These are phyloP conservation scores for Hansfordia pulvinata DNA, from an alignment of 2,329 filamentous ascomycete genomes.

Conservation along the genomic window DNA sequence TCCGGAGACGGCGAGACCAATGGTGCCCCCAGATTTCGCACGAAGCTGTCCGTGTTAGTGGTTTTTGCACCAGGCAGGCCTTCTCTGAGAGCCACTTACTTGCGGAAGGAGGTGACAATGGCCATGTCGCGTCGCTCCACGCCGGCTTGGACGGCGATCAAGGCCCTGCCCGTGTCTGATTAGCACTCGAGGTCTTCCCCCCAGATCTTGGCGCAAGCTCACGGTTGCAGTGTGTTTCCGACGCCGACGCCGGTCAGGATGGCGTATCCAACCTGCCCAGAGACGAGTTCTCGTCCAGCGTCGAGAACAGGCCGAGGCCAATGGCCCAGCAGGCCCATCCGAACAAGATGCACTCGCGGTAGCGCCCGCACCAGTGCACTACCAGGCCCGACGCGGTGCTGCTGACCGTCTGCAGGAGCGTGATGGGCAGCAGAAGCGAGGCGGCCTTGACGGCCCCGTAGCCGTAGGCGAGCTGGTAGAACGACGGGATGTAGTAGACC, in stretches of 20 bases:
- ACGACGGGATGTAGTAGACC: conserved; percentile 31
- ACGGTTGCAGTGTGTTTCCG: conserved; percentile 37
- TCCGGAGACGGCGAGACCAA: conserved; percentile 24
- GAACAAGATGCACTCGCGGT: conserved; percentile 38
- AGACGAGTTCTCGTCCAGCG: conserved; percentile 29
- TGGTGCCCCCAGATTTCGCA: conserved; percentile 24
- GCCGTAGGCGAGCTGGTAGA: conserved; percentile 30
- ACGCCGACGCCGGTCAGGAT: conserved; percentile 36
- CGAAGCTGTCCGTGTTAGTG: conserved; percentile 17
- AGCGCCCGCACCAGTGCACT: conserved; percentile 36
- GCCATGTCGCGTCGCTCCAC: conserved; percentile 33
- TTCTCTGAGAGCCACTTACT: conserved; percentile 22
- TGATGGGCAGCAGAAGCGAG: conserved; percentile 26
- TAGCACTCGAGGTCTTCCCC: too few species aligned
- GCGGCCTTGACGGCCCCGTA: conserved; percentile 27
- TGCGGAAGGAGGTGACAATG: conserved; percentile 27
- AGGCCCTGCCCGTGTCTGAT: conserved; percentile 14
- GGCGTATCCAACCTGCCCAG: conserved; percentile 39
- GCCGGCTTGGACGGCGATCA: conserved; percentile 41
- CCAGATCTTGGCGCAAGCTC: conserved; percentile 6
- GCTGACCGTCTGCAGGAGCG: conserved; percentile 28
- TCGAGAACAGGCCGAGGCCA: conserved; percentile 37
- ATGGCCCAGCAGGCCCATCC: conserved; percentile 38
- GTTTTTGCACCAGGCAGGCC: too few species aligned
- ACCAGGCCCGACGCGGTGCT: conserved; percentile 37